Evolutionary conservation across 306 rosid genomes (phyloP).

Genomic region (Cicer cuneatum): DNA sequence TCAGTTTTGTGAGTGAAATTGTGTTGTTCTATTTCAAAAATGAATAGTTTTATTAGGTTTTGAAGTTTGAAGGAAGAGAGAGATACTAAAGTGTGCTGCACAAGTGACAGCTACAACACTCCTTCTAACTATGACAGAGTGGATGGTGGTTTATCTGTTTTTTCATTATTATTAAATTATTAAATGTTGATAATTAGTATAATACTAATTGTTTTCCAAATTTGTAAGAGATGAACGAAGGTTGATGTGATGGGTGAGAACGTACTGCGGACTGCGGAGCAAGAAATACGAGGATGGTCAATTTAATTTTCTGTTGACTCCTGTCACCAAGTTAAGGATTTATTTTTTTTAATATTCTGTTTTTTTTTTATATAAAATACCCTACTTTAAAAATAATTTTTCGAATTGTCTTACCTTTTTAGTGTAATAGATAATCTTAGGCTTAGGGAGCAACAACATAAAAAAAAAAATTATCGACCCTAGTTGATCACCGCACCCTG

Average conservation of each 20-base stretch:
- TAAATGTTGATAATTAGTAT: no score
- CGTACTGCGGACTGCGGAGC: background rate
- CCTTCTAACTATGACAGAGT: background rate
- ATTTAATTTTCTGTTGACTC: background rate
- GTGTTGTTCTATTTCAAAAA: background rate
- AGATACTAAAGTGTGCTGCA: conserved; percentile 38
- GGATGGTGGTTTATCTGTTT: conserved; percentile 39
- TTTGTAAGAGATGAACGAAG: background rate
- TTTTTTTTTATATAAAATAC: no score
- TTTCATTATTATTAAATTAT: background rate
- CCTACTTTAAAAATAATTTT: no score
- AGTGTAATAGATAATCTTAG: no score
- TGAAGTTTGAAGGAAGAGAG: conserved; percentile 24
- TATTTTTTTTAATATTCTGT: no score
- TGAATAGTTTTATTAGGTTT: conserved; percentile 26
- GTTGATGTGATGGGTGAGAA: background rate
- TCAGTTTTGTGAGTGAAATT: background rate
- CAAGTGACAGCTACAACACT: conserved; percentile 41
- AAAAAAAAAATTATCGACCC: no score
- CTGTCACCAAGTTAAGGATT: no score
- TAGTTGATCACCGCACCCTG: no score
- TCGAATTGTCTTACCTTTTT: no score
- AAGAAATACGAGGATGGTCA: background rate
- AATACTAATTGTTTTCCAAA: no score
- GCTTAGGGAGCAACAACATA: no score